A percentile compares a stretch with the other conserved stretches of the same genome.
phyloP scores from a whole-genome alignment of 345 rosid genomes.

The Ceriops tagal region DNA sequence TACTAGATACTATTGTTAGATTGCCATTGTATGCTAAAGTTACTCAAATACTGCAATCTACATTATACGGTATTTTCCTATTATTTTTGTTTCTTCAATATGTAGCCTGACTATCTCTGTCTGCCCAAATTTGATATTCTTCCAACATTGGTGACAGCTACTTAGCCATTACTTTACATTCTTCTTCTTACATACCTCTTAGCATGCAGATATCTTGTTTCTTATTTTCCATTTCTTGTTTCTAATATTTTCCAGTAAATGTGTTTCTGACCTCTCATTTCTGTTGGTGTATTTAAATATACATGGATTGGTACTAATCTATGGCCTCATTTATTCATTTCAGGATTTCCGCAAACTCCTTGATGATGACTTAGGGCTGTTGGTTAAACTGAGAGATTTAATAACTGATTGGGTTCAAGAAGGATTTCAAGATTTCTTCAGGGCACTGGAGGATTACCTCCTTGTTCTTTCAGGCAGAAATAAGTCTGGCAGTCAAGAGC shows the following conservation, averaged over 20 bases:
- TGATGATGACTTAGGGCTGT: slow-evolving; percentile 57
- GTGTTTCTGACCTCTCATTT: not conserved
- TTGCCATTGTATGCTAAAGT: too few species aligned
- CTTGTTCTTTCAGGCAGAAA: slow-evolving; percentile 72
- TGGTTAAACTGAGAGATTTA: slow-evolving; percentile 58
- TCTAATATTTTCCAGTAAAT: not conserved
- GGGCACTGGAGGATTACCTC: slow-evolving; percentile 59
- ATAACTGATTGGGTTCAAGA: slow-evolving; percentile 78
- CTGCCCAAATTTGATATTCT: not conserved
- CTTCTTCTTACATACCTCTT: not conserved
- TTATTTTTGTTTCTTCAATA: not conserved
- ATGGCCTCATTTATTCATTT: slow-evolving; percentile 15
- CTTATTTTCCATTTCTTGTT: too few species aligned
- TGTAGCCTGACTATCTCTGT: not conserved
- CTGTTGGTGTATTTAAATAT: not conserved
- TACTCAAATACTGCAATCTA: not conserved
- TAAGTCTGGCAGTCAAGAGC: slow-evolving; percentile 45
- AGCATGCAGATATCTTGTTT: not conserved
- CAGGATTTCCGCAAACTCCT: slow-evolving; percentile 85
- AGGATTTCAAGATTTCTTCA: slow-evolving; percentile 90
- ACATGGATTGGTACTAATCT: slow-evolving; percentile 5
- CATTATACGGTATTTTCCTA: not conserved
- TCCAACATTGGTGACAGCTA: not conserved
- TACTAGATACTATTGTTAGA: too few species aligned
- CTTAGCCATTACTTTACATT: not conserved